These are phyloP conservation scores for Penicillium goetzii DNA, from an alignment of 495 filamentous ascomycete genomes.

Conservation along the genomic window DNA sequence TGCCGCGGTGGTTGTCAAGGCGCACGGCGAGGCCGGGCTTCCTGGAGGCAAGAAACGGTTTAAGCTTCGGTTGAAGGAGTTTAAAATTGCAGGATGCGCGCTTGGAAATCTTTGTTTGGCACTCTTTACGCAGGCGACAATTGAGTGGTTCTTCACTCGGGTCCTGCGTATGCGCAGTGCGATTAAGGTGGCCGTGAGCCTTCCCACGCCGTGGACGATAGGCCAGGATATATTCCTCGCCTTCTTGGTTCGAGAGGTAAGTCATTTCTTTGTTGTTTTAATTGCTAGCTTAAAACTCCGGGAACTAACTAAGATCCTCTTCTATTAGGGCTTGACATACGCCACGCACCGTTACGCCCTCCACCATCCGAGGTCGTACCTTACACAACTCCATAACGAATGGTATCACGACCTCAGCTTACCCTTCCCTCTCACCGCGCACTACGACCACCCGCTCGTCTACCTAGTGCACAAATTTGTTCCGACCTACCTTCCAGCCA, in stretches of 20 bases:
- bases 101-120: slow-evolving; percentile 68
- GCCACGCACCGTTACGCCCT: slow-evolving; percentile 72
- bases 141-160: slow-evolving; percentile 60
- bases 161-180: slow-evolving; percentile 56
- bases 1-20: slow-evolving; percentile 68
- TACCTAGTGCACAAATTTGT: slow-evolving; percentile 71
- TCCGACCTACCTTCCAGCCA: slow-evolving; percentile 73
- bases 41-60: slow-evolving; percentile 59
- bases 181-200: slow-evolving; percentile 58
- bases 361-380: slow-evolving; percentile 49
- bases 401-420: slow-evolving; percentile 68
- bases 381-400: slow-evolving; percentile 55
- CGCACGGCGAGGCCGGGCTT: slow-evolving; percentile 64
- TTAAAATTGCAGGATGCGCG: slow-evolving; percentile 56
- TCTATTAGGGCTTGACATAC: slow-evolving; percentile 59
- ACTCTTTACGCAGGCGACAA: slow-evolving; percentile 55
- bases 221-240: slow-evolving; percentile 55
- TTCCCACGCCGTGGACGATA: slow-evolving; percentile 67
- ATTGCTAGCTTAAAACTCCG: not conserved
- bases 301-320: not conserved
- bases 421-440: slow-evolving; percentile 68
- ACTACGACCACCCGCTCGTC: slow-evolving; percentile 80
- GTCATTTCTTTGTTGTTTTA: slow-evolving; percentile 10
- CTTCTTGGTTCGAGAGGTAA: slow-evolving; percentile 59
- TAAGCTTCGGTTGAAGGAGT: slow-evolving; percentile 34